Evolutionary conservation across 2,329 filamentous ascomycete species (phyloP).

Genomic region (Fusarium pseudoanthophilum): DNA sequence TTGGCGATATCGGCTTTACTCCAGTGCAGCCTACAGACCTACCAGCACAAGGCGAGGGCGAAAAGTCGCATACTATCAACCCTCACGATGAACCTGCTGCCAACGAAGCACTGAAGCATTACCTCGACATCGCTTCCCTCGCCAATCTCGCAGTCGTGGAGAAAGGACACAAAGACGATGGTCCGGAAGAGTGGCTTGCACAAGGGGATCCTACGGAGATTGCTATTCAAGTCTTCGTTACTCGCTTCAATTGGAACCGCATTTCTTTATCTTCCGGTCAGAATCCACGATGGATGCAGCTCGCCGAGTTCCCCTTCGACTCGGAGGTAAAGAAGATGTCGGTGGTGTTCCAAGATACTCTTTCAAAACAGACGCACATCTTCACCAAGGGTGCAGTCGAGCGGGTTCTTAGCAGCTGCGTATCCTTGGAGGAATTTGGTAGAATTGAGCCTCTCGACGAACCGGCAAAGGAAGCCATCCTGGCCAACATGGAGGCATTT

Average conservation of each 20-base stretch:
- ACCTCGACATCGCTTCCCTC: slow-evolving; percentile 71
- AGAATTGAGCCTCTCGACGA: slow-evolving; percentile 48
- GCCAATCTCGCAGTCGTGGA: slow-evolving; percentile 71
- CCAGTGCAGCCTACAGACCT: slow-evolving; percentile 31
- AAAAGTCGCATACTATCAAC: slow-evolving; percentile 44
- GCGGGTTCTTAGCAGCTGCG: slow-evolving; percentile 70
- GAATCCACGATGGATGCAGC: slow-evolving; percentile 63
- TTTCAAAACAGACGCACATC: slow-evolving; percentile 55
- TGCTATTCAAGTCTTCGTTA: slow-evolving; percentile 78
- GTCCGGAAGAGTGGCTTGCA: slow-evolving; percentile 67
- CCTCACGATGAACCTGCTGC: slow-evolving; percentile 51
- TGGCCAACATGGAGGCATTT: slow-evolving; percentile 73
- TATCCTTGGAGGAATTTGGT: slow-evolving; percentile 55
- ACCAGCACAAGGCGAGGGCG: slow-evolving; percentile 29
- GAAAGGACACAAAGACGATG: slow-evolving; percentile 53
- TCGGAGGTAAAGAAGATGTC: slow-evolving; percentile 82
- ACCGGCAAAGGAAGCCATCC: slow-evolving; percentile 60
- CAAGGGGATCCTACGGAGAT: slow-evolving; percentile 75
- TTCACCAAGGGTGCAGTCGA: slow-evolving; percentile 76
- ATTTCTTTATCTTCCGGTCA: slow-evolving; percentile 61
- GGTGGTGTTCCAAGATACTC: slow-evolving; percentile 66
- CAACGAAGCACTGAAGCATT: slow-evolving; percentile 61
- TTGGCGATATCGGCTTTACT: slow-evolving; percentile 33
- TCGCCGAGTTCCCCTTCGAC: slow-evolving; percentile 78
- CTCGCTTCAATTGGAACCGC: slow-evolving; percentile 73